A percentile compares a stretch with the other conserved stretches of the same genome.
Evolutionary conservation across 345 rosid genomes (phyloP).

Genomic region (Salix suchowensis): DNA sequence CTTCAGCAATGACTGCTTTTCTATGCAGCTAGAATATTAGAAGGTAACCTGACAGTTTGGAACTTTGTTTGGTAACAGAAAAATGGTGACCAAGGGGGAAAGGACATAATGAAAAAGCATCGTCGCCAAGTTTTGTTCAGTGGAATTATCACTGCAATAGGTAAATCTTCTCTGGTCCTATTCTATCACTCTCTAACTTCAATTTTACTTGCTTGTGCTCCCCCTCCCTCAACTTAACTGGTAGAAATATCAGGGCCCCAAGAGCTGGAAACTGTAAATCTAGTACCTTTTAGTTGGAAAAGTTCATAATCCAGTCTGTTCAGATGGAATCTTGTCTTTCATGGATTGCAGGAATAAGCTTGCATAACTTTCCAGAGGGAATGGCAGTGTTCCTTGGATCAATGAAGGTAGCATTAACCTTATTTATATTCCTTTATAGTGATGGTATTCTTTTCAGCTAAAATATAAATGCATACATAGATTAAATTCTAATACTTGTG

Average conservation of each 20-base stretch:
- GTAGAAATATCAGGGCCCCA: neutral
- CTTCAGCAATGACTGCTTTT: neutral
- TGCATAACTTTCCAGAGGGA: constrained; percentile 98
- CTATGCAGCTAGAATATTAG: constrained; percentile 1
- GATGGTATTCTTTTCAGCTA: neutral
- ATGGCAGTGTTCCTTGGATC: constrained; percentile 99
- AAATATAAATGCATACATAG: neutral
- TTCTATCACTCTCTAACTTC: neutral
- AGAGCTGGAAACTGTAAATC: neutral
- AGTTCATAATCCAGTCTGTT: constrained; percentile 3
- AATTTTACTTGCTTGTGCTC: neutral
- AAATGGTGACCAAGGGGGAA: constrained; percentile 63
- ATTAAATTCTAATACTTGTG: neutral
- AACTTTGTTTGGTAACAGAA: constrained; percentile 48
- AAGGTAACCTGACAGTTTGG: constrained; percentile 17
- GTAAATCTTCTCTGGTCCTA: constrained; percentile 29
- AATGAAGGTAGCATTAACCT: constrained; percentile 56
- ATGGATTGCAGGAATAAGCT: constrained; percentile 74
- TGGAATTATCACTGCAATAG: constrained; percentile 90
- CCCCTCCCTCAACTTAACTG: neutral
- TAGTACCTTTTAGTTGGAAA: neutral
- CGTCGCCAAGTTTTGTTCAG: constrained; percentile 87
- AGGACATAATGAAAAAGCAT: constrained; percentile 80
- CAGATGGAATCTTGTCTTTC: constrained; percentile 11
- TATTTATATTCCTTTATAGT: neutral